A percentile compares a stretch with the other conserved stretches of the same genome.
Evolutionary conservation across 768 basidiomycete species (phyloP).

Genomic region (Trametes sanguinea): DNA sequence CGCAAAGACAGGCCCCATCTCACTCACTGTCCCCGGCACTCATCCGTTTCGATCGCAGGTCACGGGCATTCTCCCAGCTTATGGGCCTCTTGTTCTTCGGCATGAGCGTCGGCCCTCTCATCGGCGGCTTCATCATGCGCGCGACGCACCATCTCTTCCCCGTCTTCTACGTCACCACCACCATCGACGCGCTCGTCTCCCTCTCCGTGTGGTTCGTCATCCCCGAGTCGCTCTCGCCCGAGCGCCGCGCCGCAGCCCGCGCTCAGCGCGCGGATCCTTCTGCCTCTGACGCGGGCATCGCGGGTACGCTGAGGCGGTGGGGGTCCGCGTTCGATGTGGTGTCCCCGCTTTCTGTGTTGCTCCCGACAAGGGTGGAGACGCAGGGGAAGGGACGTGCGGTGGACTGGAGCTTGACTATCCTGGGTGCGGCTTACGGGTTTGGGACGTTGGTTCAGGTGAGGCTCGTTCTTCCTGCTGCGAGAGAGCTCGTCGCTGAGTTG

Average conservation of each 20-base stretch:
- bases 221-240: constrained; percentile 73
- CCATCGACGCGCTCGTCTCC: constrained; percentile 51
- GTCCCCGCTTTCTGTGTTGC: constrained; percentile 67
- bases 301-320: constrained; percentile 43
- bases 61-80: constrained; percentile 63
- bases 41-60: constrained; percentile 40
- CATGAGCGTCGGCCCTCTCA: constrained; percentile 71
- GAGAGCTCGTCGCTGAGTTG: not conserved
- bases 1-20: not conserved
- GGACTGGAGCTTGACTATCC: constrained; percentile 67
- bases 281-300: not conserved
- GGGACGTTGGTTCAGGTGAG: constrained; percentile 50
- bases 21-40: not conserved
- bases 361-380: constrained; percentile 43
- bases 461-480: not conserved
- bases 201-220: constrained; percentile 56
- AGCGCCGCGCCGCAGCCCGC: not conserved
- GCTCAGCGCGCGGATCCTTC: not conserved
- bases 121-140: constrained; percentile 67
- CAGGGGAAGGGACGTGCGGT: constrained; percentile 42
- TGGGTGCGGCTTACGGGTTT: constrained; percentile 57
- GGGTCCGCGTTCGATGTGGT: constrained; percentile 57
- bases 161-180: constrained; percentile 71
- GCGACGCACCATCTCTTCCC: constrained; percentile 55
- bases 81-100: constrained; percentile 73